Conservation (phyloP, 2,329 filamentous ascomycete genomes). For the Neonectria hederae region DNA sequence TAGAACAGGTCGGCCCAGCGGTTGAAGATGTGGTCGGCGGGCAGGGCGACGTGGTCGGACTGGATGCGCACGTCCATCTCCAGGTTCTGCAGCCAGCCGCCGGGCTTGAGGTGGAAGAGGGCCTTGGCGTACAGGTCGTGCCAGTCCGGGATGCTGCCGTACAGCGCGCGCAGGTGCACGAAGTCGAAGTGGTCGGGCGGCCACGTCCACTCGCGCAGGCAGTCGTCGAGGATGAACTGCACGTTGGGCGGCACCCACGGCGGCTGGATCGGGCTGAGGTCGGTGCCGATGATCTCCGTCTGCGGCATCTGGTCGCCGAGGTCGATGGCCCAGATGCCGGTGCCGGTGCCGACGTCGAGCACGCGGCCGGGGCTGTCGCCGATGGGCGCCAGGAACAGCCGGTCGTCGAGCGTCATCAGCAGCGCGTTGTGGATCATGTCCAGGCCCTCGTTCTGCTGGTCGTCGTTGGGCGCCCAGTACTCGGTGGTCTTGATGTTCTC, state of each 20-base stretch:
- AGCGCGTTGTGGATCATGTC: constrained; percentile 41
- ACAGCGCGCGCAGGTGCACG: constrained; percentile 66
- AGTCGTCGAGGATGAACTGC: constrained; percentile 49
- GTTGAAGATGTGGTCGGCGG: constrained; percentile 38
- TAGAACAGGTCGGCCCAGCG: constrained; percentile 44
- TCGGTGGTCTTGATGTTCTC: constrained; percentile 29
- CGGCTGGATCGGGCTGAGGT: constrained; percentile 50
- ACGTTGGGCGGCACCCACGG: constrained; percentile 44
- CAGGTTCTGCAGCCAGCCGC: constrained; percentile 46
- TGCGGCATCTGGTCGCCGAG: constrained; percentile 45
- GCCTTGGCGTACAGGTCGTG: constrained; percentile 61
- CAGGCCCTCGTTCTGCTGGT: constrained; percentile 39
- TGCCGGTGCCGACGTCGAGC: constrained; percentile 66
- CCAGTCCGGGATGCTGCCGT: constrained; percentile 67
- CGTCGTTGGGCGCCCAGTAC: constrained; percentile 43
- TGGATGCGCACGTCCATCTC: constrained; percentile 39
- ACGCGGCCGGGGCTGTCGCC: constrained; percentile 31
- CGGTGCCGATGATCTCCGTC: constrained; percentile 46
- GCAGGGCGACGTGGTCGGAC: constrained; percentile 27
- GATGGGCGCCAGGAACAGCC: constrained; percentile 40
- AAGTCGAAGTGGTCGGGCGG: constrained; percentile 61
- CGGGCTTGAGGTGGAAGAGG: constrained; percentile 58
- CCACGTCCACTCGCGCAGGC: constrained; percentile 54
- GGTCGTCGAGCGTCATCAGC: constrained; percentile 35
- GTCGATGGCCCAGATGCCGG: constrained; percentile 62